Percentiles rank a stretch among this genome's conserved stretches.
Evolutionary conservation across 2,329 filamentous ascomycete species (phyloP).

Genomic region (Zymoseptoria tritici): DNA sequence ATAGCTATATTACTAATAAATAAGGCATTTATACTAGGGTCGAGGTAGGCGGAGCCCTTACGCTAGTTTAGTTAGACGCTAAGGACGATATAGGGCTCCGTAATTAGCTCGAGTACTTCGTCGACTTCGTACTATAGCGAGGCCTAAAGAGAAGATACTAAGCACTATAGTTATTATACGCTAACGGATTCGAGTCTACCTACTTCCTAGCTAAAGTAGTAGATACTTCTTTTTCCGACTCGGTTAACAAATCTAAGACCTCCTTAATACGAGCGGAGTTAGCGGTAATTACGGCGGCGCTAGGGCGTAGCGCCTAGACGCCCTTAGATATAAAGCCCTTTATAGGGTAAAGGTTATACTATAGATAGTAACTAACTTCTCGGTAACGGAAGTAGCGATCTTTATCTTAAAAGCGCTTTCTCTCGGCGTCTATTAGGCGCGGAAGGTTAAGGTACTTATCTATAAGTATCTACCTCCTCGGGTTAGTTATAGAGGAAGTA

Average conservation of each 20-base stretch:
- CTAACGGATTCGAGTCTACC: neutral
- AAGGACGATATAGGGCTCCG: too few species aligned
- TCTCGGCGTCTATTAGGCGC: neutral
- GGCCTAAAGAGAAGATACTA: neutral
- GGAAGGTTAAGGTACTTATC: neutral
- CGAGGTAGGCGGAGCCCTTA: too few species aligned
- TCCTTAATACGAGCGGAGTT: neutral
- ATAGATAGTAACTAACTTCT: neutral
- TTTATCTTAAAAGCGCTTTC: neutral
- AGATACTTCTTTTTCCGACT: neutral
- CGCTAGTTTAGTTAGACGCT: too few species aligned
- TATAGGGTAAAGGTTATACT: neutral
- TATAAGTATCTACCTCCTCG: neutral
- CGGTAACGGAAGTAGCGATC: neutral
- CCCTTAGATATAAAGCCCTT: neutral
- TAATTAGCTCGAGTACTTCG: too few species aligned
- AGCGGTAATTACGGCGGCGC: too few species aligned
- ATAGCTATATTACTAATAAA: too few species aligned
- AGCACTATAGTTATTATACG: neutral
- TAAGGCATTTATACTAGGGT: too few species aligned
- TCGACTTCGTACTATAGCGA: neutral
- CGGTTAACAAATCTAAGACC: neutral
- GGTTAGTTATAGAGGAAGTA: neutral
- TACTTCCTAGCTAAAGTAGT: neutral
- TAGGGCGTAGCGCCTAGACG: neutral